These are phyloP conservation scores for Phaeosphaeria sp. DNA, from an alignment of 2,329 filamentous ascomycete species.

Conservation along the genomic window DNA sequence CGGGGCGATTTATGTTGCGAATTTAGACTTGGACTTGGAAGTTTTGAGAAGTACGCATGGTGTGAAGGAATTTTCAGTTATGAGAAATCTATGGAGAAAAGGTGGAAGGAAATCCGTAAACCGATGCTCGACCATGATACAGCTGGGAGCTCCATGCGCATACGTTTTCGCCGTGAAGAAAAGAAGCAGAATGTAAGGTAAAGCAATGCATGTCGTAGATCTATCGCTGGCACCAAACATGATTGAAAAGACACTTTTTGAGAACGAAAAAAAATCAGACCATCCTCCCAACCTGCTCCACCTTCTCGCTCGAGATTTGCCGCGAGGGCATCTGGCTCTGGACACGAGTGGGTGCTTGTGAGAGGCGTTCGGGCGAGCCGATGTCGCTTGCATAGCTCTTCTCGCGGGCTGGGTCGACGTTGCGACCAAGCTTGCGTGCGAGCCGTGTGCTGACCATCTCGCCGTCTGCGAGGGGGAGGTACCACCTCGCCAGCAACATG, in stretches of 20 bases:
- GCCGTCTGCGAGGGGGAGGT: constrained; percentile 40
- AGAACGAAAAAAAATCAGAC: constrained; percentile 10
- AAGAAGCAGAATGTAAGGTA: not conserved
- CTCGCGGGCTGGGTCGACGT: constrained; percentile 7
- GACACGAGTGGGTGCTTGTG: constrained; percentile 31
- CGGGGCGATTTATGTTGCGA: too few species aligned
- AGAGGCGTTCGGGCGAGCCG: constrained; percentile 14
- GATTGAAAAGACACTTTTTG: not conserved
- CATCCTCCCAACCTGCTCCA: constrained; percentile 15
- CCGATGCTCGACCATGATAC: constrained; percentile 36
- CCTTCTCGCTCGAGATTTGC: constrained; percentile 20
- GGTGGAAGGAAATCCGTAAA: constrained; percentile 22
- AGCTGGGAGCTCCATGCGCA: constrained; percentile 39
- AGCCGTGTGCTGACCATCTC: constrained; percentile 26
- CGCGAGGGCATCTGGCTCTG: constrained; percentile 21
- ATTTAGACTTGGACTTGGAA: not conserved
- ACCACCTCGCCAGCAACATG: constrained; percentile 47
- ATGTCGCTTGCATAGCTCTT: constrained; percentile 17
- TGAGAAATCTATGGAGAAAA: not conserved
- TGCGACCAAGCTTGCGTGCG: constrained; percentile 14
- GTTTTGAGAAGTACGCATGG: not conserved
- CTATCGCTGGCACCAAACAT: not conserved
- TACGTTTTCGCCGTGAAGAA: constrained; percentile 23
- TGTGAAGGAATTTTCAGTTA: not conserved
- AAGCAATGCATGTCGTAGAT: not conserved